Evolutionary conservation across 1,284 basidiomycete species (phyloP), one percentile per base, ranked within the genome.

Genomic region (Cutaneotrichosporon curvatum): DNA sequence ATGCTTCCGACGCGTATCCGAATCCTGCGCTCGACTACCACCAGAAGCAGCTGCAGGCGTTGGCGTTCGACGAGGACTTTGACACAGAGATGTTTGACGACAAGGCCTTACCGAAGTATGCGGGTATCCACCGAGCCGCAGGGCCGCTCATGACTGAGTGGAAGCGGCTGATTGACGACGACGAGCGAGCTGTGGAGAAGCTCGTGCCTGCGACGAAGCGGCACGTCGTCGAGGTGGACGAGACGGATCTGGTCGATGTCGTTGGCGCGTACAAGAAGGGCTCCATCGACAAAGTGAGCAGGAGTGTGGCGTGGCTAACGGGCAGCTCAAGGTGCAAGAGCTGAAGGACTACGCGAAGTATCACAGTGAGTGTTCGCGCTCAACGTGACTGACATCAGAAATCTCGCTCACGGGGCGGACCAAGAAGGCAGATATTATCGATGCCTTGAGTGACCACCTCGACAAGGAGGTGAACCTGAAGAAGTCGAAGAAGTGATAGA

Each of bases 1-100:
- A 95, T 73, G 79, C 83, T 21, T 87, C 91, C 2, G 88, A 94
- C 64, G 82, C 82, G 22, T 91, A 87, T 65, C 89, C 89, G 2
- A 98, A 97, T 69, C 94, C 94, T 58, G 74, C 72, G 0, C 77
- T 96, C 46, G 83, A 83, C 10, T 87, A 82, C 59, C 89, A 95
- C 66, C 90, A 94, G 65, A 83, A 81, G 9, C 87, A 91, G 62
- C 78, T 96, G 4, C 84, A 95, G 73, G 88, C 90, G 14, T 83
- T 81, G 43, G 92, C 92, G 0, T 94, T 96, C 69, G 83, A 85
- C 43, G 87, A 92, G 65, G 81, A 89, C 56, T 88, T 81, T 58
- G 83, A 91, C 61, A 75, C 79, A 2, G 79, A 81, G 43, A 69
- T 76, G 4, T 85, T 89, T 54, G 80, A 82, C 14, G 91, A 97